Evolutionary conservation across 192 early-diverging fungal genomes (phyloP), one percentile per base, ranked within the genome.

Genomic region (Coemansia sp.): DNA sequence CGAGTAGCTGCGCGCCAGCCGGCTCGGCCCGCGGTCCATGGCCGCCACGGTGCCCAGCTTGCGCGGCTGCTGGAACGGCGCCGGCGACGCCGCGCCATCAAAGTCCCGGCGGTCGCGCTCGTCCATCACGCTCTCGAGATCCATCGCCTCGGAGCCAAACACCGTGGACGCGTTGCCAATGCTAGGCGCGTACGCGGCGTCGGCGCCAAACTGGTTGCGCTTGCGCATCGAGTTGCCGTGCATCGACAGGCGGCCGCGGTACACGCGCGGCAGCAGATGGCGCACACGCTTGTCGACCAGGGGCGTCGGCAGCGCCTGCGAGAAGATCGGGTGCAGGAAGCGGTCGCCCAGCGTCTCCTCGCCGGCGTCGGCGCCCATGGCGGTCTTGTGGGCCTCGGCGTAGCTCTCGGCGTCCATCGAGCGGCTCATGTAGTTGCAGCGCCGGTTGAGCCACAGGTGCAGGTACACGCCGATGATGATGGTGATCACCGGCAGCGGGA

Each of bases 271-370:
- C 43, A 90, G 57, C 47, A 88, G 52, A 48, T 86, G 84, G 15
- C 80, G 79, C 43, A 85, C 80, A 20, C 67, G 77, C 45, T 83
- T 80, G 49, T 84, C 83, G 23, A 90, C 83, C 70, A 88, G 77
- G 12, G 86, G 85, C 20, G 86, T 80, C 10, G 83, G 71, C 41
- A 86, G 64, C 29, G 81, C 72, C 39, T 84, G 62, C 35, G 64
- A 77, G 35, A 86, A 79, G 2, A 79, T 83, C 3, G 86, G 88
- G 48, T 87, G 83, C 54, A 84, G 78, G 71, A 86, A 90, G 21
- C 80, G 79, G 55, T 75, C 71, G 25, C 73, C 70, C 52, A 86
- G 48, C 4, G 74, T 64, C 44, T 66, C 74, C 15, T 65, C 58
- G 21, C 12, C 21, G 2, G 47, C 42, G n/a, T 43, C 44, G 26